A percentile compares a stretch with the other conserved stretches of the same genome.
phyloP scores from a whole-genome alignment of 2,329 filamentous ascomycete species.

The Ophiocordyceps unilateralis region DNA sequence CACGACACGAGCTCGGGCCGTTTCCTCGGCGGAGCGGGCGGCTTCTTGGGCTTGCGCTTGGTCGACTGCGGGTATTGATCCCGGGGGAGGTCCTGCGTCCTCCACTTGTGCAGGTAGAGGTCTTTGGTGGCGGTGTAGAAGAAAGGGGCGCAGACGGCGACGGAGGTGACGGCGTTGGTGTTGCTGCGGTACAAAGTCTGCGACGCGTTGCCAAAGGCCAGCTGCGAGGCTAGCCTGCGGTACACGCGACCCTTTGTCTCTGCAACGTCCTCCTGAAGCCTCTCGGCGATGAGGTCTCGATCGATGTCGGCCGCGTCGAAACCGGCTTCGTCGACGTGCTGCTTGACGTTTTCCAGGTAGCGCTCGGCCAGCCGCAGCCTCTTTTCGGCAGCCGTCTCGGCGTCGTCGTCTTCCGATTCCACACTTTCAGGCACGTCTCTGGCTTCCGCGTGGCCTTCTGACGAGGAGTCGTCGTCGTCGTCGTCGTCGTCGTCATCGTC shows the following conservation, averaged over 20 bases:
- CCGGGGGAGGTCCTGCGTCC: slow-evolving; percentile 48
- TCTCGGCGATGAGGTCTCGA: slow-evolving; percentile 75
- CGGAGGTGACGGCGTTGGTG: slow-evolving; percentile 58
- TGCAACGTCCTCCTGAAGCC: slow-evolving; percentile 79
- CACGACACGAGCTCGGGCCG: slow-evolving; percentile 46
- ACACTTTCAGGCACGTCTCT: background rate
- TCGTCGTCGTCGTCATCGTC: slow-evolving; percentile 51
- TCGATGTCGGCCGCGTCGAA: slow-evolving; percentile 94
- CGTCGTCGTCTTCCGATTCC: slow-evolving; percentile 32
- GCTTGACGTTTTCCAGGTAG: slow-evolving; percentile 78
- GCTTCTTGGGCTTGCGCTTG: slow-evolving; percentile 39
- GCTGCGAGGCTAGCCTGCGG: slow-evolving; percentile 54
- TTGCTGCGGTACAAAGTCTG: slow-evolving; percentile 65
- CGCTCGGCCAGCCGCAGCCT: slow-evolving; percentile 75
- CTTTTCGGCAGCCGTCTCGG: slow-evolving; percentile 79
- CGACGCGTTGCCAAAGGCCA: slow-evolving; percentile 50
- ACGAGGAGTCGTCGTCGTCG: slow-evolving; percentile 42
- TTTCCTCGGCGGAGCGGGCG: slow-evolving; percentile 37
- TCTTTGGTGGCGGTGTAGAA: slow-evolving; percentile 85
- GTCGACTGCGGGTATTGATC: slow-evolving; percentile 43
- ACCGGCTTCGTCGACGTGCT: slow-evolving; percentile 62
- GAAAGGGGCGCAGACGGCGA: slow-evolving; percentile 64
- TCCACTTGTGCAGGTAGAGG: slow-evolving; percentile 74
- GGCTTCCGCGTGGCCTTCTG: slow-evolving; percentile 30
- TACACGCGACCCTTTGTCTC: slow-evolving; percentile 86